Evolutionary conservation across 352 stramenopile species (phyloP).

Genomic region (Blastocystis sp.): DNA sequence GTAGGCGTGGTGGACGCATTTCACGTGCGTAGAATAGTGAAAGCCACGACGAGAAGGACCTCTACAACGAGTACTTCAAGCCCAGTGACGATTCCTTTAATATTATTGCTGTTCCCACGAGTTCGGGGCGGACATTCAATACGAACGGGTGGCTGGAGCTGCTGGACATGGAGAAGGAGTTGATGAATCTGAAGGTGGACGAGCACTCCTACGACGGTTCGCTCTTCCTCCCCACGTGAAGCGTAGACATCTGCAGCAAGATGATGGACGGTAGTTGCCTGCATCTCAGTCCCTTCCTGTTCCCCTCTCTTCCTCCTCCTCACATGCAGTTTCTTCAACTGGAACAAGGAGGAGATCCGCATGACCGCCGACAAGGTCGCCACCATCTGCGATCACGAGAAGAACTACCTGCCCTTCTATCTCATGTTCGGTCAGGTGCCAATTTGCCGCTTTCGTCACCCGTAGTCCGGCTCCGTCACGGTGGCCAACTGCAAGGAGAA

Average conservation of each 20-base stretch:
- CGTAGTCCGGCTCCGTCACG: conserved; percentile 2
- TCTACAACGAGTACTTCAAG: conserved; percentile 24
- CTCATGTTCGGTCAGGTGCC: conserved; percentile 14
- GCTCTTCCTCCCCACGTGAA: background rate
- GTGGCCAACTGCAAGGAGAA: conserved; percentile 14
- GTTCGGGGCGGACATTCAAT: background rate
- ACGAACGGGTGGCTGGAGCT: conserved; percentile 33
- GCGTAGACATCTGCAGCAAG: conserved; percentile 14
- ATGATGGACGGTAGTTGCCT: conserved; percentile 23
- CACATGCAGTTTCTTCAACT: conserved; percentile 39
- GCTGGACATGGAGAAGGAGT: conserved; percentile 27
- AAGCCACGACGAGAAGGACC: conserved; percentile 9
- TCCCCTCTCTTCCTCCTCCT: background rate
- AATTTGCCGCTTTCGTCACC: background rate
- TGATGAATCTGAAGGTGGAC: conserved; percentile 33
- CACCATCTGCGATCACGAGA: conserved; percentile 1
- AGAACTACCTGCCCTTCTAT: conserved; percentile 60
- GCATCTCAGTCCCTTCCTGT: conserved; percentile 59
- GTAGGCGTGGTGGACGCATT: background rate
- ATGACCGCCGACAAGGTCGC: conserved; percentile 40
- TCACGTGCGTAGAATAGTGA: conserved; percentile 18
- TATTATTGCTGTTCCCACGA: conserved; percentile 38
- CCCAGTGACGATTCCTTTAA: conserved; percentile 14
- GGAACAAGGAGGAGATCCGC: conserved; percentile 19
- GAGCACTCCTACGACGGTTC: background rate